Evolutionary conservation across 208 protist genomes (phyloP), one percentile per base, ranked within the genome.

Genomic region (Leishmania turanica): DNA sequence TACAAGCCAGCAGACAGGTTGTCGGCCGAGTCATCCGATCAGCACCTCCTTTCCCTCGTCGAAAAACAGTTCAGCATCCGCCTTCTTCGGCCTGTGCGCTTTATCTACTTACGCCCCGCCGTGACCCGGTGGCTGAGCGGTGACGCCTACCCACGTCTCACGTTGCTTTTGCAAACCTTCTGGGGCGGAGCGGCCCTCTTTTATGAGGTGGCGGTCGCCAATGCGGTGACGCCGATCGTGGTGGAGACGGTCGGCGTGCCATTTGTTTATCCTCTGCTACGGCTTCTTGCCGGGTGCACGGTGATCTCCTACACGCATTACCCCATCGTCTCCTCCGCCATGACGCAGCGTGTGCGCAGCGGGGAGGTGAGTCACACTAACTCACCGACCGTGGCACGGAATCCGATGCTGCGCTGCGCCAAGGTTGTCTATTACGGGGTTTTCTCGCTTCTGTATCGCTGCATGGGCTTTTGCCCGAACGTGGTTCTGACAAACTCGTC

Each of bases 221-320:
- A 93, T 74, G 77, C 70, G 27, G 81, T 85, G 21, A 89, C 92
- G 65, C 85, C 89, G 6, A 85, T 90, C 0, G 86, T 96, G 21
- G 80, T 98, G 42, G 99, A 99, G 83, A 99, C 98, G 47, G 99
- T 98, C 71, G 99, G 99, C 17, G 96, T 97, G 68, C 97, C 98
- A 6, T 99, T 99, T 51, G 91, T 97, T 13, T 99, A 98, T 80
- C 98, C 98, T 9, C 80, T 99, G 11, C 93, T 99, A 11, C 81
- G 88, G 19, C n/a, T 94, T 17, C 60, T 99, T 5, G 93, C 88
- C 51, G 94, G 95, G 0, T 91, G 90, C 65, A 81, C 56, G 0
- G 95, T 99, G 8, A 92, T 91, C 3, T 95, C 88, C 65, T 99
- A 99, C 86, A 97, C 97, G 2, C 99, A 99, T 88, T 99, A 99